Conservation (phyloP, 2,329 filamentous ascomycete species). For the Paraconiothyrium brasiliense region DNA sequence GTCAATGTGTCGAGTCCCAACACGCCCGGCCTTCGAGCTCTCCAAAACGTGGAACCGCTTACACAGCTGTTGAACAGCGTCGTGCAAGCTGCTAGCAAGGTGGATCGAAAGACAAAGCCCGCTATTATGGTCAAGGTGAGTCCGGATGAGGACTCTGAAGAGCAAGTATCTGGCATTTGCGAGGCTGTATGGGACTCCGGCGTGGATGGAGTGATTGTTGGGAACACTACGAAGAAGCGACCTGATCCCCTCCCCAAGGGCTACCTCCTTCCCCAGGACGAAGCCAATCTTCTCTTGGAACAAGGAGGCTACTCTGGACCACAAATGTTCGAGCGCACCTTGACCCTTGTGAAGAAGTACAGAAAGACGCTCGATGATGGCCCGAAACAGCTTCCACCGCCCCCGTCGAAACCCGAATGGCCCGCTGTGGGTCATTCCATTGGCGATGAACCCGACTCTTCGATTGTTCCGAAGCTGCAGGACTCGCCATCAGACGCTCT, state of each 20-base stretch:
- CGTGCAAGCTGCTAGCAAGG: conserved; percentile 76
- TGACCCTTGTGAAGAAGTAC: conserved; percentile 82
- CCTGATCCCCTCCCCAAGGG: conserved; percentile 74
- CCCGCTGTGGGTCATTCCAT: conserved; percentile 20
- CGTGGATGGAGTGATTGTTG: conserved; percentile 94
- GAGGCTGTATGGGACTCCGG: conserved; percentile 69
- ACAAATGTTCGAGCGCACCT: conserved; percentile 82
- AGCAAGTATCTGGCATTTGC: conserved; percentile 88
- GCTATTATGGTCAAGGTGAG: conserved; percentile 98
- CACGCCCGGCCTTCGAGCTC: conserved; percentile 85
- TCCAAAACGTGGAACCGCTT: conserved; percentile 86
- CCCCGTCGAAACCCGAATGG: conserved; percentile 16
- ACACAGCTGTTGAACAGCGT: conserved; percentile 83
- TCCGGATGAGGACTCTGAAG: conserved; percentile 88
- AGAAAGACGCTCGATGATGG: conserved; percentile 62
- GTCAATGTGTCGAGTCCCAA: conserved; percentile 98
- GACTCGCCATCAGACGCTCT: conserved; percentile 15
- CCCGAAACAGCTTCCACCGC: conserved; percentile 38
- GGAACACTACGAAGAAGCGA: conserved; percentile 92
- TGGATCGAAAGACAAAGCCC: conserved; percentile 76
- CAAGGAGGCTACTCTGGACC: conserved; percentile 92
- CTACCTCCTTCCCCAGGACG: conserved; percentile 70
- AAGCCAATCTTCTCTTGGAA: conserved; percentile 75
- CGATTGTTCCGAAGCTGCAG: conserved; percentile 30
- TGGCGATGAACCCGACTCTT: conserved; percentile 24